Evolutionary conservation across 495 filamentous ascomycete genomes (phyloP).

Genomic region (Penicillium roqueforti): DNA sequence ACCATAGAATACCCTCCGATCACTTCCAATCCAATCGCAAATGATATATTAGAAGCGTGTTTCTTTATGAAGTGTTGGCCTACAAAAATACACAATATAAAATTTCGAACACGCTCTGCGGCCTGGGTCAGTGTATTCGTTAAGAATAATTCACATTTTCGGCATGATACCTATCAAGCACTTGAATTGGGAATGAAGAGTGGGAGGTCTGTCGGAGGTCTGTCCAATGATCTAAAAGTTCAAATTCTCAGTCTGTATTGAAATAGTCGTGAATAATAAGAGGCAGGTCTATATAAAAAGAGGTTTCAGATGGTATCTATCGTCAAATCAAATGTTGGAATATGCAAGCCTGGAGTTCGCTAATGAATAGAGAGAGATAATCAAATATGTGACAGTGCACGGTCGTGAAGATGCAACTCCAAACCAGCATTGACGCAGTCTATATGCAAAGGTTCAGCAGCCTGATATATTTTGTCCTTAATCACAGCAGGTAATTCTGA

Average conservation of each 20-base stretch:
- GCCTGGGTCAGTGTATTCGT: not conserved
- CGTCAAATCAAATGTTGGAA: not conserved
- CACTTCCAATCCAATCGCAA: not conserved
- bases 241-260: not conserved
- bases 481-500: constrained; percentile 13
- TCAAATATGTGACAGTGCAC: constrained; percentile 11
- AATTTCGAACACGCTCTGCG: not conserved
- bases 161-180: not conserved
- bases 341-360: not conserved
- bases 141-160: not conserved
- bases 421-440: constrained; percentile 25
- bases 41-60: not conserved
- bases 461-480: constrained; percentile 26
- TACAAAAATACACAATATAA: not conserved
- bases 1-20: not conserved
- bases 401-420: constrained; percentile 29
- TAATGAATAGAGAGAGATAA: not conserved
- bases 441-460: constrained; percentile 21
- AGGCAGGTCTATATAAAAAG: not conserved
- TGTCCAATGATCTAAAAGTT: not conserved
- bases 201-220: not conserved
- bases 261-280: not conserved
- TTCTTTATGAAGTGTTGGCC: not conserved
- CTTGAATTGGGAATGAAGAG: not conserved
- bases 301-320: constrained; percentile 6